Evolutionary conservation across 441 rosid genomes (phyloP).

Genomic region (Dalechampia spathulata): DNA sequence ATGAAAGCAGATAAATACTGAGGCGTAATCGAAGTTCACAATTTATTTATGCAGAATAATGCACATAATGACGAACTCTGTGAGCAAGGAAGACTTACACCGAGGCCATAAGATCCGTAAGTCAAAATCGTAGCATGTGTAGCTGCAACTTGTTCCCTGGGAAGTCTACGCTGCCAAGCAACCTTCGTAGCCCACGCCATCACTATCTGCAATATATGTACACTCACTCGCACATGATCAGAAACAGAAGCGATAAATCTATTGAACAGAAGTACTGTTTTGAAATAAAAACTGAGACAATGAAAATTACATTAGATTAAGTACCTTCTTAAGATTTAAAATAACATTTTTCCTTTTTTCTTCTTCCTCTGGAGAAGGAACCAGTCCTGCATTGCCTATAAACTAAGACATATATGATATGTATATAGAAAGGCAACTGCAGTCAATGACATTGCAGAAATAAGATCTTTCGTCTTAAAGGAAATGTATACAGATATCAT

Average conservation of each 20-base stretch:
- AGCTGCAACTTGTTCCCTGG: constrained; percentile 29
- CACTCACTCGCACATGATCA: neutral
- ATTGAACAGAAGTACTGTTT: neutral
- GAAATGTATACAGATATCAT: neutral
- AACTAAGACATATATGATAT: neutral
- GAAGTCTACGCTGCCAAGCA: constrained; percentile 47
- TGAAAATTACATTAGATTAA: neutral
- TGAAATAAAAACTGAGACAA: neutral
- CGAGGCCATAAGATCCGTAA: constrained; percentile 57
- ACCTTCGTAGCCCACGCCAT: constrained; percentile 40
- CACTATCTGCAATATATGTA: constrained; percentile 26
- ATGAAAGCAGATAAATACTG: too few relatives aligned
- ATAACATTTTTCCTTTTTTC: constrained; percentile 10
- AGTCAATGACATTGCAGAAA: neutral
- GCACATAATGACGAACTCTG: too few relatives aligned
- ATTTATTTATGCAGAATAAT: too few relatives aligned
- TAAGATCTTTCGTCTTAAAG: too few relatives aligned
- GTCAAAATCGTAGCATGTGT: constrained; percentile 40
- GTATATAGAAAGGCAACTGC: neutral
- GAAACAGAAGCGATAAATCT: neutral
- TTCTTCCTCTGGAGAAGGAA: constrained; percentile 8
- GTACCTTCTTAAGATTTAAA: constrained; percentile 4
- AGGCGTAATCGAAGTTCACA: too few relatives aligned
- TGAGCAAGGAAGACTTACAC: constrained; percentile 39
- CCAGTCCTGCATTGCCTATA: constrained; percentile 5